Evolutionary conservation across 176 grass and related monocot genomes (phyloP).

Genomic region (Oryza meridionalis): DNA sequence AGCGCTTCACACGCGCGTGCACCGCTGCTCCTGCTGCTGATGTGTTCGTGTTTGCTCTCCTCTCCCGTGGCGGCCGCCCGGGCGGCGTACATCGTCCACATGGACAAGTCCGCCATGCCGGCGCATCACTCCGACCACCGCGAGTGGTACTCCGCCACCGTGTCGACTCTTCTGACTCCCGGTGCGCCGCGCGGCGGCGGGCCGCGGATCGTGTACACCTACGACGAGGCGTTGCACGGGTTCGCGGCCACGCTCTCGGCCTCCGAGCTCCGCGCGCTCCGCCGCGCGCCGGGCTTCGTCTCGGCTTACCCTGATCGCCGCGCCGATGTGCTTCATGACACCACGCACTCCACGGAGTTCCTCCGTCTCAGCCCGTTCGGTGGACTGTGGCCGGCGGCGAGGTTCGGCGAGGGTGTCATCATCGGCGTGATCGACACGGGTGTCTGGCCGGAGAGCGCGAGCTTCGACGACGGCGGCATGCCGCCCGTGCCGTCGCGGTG

Average conservation of each 20-base stretch:
- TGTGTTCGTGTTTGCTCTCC: slow-evolving; percentile 12
- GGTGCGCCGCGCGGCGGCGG: neutral
- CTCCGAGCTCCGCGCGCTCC: slow-evolving; percentile 36
- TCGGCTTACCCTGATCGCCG: slow-evolving; percentile 41
- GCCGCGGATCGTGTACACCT: slow-evolving; percentile 46
- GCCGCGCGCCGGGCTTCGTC: slow-evolving; percentile 35
- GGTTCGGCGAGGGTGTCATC: slow-evolving; percentile 55
- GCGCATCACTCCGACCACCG: slow-evolving; percentile 6
- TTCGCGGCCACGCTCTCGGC: slow-evolving; percentile 37
- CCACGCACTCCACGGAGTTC: slow-evolving; percentile 61
- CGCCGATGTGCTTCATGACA: slow-evolving; percentile 26
- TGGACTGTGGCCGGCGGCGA: slow-evolving; percentile 50
- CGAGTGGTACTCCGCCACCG: slow-evolving; percentile 45
- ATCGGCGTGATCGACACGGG: slow-evolving; percentile 63
- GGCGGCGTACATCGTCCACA: slow-evolving; percentile 49
- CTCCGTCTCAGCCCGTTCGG: slow-evolving; percentile 2
- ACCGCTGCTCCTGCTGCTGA: neutral
- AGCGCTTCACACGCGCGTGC: neutral
- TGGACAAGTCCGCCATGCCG: slow-evolving; percentile 62
- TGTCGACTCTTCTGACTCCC: slow-evolving; percentile 15
- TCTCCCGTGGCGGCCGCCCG: neutral
- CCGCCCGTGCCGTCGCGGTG: slow-evolving; percentile 43
- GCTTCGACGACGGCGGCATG: slow-evolving; percentile 48
- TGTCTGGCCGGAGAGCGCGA: slow-evolving; percentile 58
- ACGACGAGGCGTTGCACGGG: slow-evolving; percentile 55